phyloP scores from a whole-genome alignment of 2,329 filamentous ascomycete genomes.

The Penicillium crustosum region DNA sequence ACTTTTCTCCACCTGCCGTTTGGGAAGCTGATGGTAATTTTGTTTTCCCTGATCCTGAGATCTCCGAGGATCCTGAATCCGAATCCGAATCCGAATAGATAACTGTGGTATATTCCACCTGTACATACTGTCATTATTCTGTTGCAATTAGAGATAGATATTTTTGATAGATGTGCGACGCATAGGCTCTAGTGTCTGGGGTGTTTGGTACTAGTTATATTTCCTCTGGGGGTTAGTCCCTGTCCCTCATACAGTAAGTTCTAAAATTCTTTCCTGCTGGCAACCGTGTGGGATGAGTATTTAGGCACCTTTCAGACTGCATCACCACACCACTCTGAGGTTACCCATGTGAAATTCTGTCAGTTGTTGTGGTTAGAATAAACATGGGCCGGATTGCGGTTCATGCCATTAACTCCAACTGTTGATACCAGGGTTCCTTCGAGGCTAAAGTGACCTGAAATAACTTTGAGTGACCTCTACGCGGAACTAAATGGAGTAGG shows the following conservation, averaged over 20 bases:
- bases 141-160: background rate
- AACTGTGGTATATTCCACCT: background rate
- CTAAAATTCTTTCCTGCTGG: slow-evolving; percentile 20
- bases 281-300: no score
- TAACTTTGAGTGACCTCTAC: no score
- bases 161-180: background rate
- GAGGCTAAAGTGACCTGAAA: no score
- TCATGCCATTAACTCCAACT: no score
- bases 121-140: background rate
- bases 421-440: background rate
- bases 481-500: no score
- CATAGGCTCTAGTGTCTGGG: background rate
- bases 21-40: slow-evolving; percentile 15
- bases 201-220: background rate
- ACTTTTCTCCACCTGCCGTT: slow-evolving; percentile 33
- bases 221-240: background rate
- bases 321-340: slow-evolving; percentile 43
- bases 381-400: no score
- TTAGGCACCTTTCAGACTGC: slow-evolving; percentile 11
- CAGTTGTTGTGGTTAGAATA: background rate
- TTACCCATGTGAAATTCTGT: slow-evolving; percentile 28
- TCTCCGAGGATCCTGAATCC: background rate
- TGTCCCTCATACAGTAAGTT: background rate
- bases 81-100: slow-evolving; percentile 1
- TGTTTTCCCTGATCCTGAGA: slow-evolving; percentile 15